Evolutionary conservation across 306 rosid genomes (phyloP).

Genomic region (Vigna unguiculata): DNA sequence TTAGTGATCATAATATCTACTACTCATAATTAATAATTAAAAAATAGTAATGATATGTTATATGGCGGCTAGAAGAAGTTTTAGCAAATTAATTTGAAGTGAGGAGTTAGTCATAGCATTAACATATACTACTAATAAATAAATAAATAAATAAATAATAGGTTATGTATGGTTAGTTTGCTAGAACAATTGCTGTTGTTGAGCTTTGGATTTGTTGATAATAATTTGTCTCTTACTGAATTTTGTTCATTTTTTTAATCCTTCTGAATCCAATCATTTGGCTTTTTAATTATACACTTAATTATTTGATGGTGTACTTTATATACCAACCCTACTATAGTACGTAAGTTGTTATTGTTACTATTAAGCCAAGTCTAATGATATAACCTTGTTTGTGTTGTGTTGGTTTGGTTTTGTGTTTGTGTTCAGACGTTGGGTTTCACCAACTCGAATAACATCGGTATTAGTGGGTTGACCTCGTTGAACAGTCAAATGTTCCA

Average conservation of each 20-base stretch:
- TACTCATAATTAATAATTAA: not conserved
- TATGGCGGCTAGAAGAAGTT: no score
- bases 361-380: not conserved
- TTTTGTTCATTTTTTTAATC: no score
- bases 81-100: no score
- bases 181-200: not conserved
- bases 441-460: slow-evolving; percentile 56
- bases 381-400: not conserved
- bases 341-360: no score
- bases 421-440: slow-evolving; percentile 54
- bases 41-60: no score
- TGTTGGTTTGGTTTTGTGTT: not conserved
- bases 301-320: no score
- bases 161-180: not conserved
- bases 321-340: no score
- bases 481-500: slow-evolving; percentile 69
- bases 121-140: no score
- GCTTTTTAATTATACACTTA: no score
- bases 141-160: not conserved
- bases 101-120: no score
- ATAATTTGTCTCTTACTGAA: no score
- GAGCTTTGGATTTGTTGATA: not conserved
- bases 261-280: no score
- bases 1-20: not conserved
- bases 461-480: slow-evolving; percentile 57